Evolutionary conservation across 805 yeast species (phyloP).

Genomic region (Ogataea trehalophila): DNA sequence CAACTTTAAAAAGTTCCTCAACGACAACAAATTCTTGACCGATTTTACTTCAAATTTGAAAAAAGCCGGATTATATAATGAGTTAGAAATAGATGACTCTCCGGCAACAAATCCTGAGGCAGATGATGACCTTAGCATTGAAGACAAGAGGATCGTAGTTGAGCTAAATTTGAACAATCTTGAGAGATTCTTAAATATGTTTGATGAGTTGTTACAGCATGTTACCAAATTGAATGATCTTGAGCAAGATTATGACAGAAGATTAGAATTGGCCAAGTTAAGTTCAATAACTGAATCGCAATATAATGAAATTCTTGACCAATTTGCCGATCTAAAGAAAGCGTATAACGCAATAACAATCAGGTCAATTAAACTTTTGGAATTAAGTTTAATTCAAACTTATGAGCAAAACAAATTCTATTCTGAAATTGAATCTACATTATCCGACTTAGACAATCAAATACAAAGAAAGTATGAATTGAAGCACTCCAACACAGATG

Average conservation of each 20-base stretch:
- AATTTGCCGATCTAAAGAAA: slow-evolving; percentile 1
- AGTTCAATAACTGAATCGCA: slow-evolving; percentile 2
- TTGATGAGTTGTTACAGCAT: slow-evolving; percentile 10
- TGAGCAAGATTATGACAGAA: slow-evolving; percentile 8
- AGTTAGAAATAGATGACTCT: background rate
- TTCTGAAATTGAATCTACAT: slow-evolving; percentile 5
- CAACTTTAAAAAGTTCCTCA: slow-evolving; percentile 2
- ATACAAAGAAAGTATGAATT: background rate
- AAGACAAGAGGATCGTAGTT: slow-evolving; percentile 13
- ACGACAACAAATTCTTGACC: slow-evolving; percentile 5
- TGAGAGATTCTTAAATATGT: slow-evolving; percentile 2
- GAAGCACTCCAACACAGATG: too few relatives aligned
- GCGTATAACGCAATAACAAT: slow-evolving; percentile 13
- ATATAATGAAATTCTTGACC: slow-evolving; percentile 4
- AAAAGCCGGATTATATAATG: slow-evolving; percentile 6
- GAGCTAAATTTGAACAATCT: slow-evolving; percentile 7
- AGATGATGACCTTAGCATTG: background rate
- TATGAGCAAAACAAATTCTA: slow-evolving; percentile 16
- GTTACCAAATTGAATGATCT: slow-evolving; percentile 4
- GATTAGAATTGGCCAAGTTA: slow-evolving; percentile 5
- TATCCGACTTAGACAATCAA: background rate
- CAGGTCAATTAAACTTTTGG: slow-evolving; percentile 14
- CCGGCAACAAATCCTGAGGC: background rate
- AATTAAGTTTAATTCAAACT: slow-evolving; percentile 12
- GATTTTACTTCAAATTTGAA: slow-evolving; percentile 5